Evolutionary conservation across 805 yeast genomes (phyloP), one percentile per base, ranked within the genome.

Genomic region (Priceomyces medius): DNA sequence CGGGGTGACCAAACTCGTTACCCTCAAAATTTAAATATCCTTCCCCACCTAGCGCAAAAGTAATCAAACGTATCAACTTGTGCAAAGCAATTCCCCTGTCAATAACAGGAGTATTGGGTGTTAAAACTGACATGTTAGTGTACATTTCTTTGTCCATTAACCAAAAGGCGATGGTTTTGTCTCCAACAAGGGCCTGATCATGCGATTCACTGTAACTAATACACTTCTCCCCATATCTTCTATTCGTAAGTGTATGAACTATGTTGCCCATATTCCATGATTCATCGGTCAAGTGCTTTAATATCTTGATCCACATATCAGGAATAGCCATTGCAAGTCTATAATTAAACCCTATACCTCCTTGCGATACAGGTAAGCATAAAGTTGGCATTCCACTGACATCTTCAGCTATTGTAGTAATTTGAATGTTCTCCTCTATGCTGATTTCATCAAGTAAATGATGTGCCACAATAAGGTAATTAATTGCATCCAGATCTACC

Each of bases 71-170:
- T 47, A 91, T 93, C 80, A 93, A 64, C 61, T 91, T 91, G 67
- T 91, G 99, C 47, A 91, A 72, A 14, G 96, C 81, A 32, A 93
- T 66, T 26, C 99, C 99, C 49, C 99, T 79, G 55, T 89, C 96
- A 48, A 91, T 74, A 9, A 83, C 77, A 3, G 86, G 85, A 1
- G 95, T 85, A 38, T 84, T 68, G 40, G 82, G 86, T 1, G 88
- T 68, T 34, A 90, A 57, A 2, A 73, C 73, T 12, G 95, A 83
- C 99, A 91, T 91, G 65, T 89, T 82, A 26, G 97, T 91, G 64
- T 91, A 91, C 98, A 91, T 90, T 51, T 90, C 96, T 48, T 91
- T 89, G 66, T 91, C 99, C 98, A 91, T 91, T 43, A 91, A 74
- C 99, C 99, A 93, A 59, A 91, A 91, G 0, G 98, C 98, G 44